phyloP scores from a whole-genome alignment of 345 rosid species.

The Populus euphratica region DNA sequence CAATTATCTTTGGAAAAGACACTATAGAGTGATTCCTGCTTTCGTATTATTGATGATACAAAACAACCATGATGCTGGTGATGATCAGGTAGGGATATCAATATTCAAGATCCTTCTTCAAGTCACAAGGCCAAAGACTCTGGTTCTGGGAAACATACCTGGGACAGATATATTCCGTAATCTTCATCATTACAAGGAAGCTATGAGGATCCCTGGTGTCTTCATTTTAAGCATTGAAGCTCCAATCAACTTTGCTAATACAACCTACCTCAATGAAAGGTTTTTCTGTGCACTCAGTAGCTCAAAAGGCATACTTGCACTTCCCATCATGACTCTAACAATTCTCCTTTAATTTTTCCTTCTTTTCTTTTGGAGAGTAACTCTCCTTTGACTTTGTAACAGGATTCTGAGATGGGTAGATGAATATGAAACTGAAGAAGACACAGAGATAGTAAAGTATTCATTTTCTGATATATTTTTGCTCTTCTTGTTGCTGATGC shows the following conservation, averaged over 20 bases:
- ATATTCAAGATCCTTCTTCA: conserved; percentile 80
- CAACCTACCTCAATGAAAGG: conserved; percentile 87
- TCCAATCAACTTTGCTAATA: conserved; percentile 80
- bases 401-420: conserved; percentile 81
- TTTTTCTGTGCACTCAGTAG: conserved; percentile 12
- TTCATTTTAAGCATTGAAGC: conserved; percentile 77
- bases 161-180: conserved; percentile 68
- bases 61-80: not conserved
- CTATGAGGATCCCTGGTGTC: conserved; percentile 63
- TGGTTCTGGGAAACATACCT: conserved; percentile 71
- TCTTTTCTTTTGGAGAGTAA: not conserved
- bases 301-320: not conserved
- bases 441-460: conserved; percentile 43
- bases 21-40: no score
- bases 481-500: no score
- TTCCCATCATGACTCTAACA: not conserved
- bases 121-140: conserved; percentile 71
- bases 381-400: not conserved
- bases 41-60: not conserved
- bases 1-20: no score
- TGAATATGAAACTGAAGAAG: conserved; percentile 62
- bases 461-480: conserved; percentile 35
- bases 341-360: not conserved
- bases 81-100: conserved; percentile 68
- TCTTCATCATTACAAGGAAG: conserved; percentile 74